Conservation (phyloP, 2,329 filamentous ascomycete species). For the Cryphonectria nitschkei region DNA sequence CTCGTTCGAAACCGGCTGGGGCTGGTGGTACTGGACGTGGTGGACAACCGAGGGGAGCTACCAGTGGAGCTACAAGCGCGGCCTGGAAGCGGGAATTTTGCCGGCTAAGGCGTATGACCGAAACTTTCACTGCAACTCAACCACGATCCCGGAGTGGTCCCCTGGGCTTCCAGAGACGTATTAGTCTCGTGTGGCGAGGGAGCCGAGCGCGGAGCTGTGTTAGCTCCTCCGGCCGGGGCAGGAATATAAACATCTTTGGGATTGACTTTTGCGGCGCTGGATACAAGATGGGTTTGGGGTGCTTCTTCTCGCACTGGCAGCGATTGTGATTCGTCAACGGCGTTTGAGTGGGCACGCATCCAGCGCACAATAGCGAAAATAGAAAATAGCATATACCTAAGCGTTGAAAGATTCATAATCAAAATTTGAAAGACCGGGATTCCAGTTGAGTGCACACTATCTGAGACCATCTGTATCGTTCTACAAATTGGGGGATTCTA, state of each 20-base stretch:
- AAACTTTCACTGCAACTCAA: slow-evolving; percentile 67
- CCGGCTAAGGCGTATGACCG: slow-evolving; percentile 74
- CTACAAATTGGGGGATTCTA: not conserved
- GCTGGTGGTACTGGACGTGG: slow-evolving; percentile 99
- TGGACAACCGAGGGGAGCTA: slow-evolving; percentile 52
- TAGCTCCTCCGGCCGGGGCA: not conserved
- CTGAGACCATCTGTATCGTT: not conserved
- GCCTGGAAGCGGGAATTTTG: slow-evolving; percentile 76
- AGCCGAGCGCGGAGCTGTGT: not conserved
- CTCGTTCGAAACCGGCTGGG: slow-evolving; percentile 89
- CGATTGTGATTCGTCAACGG: not conserved
- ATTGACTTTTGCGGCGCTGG: not conserved
- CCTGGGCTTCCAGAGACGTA: slow-evolving; percentile 56
- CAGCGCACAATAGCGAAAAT: not conserved
- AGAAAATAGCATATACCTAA: not conserved
- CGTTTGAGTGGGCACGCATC: not conserved
- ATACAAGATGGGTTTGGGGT: not conserved
- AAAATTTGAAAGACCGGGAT: not conserved
- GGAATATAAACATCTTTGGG: not conserved
- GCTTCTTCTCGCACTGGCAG: not conserved
- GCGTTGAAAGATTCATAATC: not conserved
- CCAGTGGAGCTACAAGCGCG: slow-evolving; percentile 92
- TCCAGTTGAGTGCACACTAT: not conserved
- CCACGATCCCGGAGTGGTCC: slow-evolving; percentile 56
- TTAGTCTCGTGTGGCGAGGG: slow-evolving; percentile 32